These are phyloP conservation scores for Colletotrichum sansevieriae DNA, from an alignment of 2,329 filamentous ascomycete species.

Conservation along the genomic window DNA sequence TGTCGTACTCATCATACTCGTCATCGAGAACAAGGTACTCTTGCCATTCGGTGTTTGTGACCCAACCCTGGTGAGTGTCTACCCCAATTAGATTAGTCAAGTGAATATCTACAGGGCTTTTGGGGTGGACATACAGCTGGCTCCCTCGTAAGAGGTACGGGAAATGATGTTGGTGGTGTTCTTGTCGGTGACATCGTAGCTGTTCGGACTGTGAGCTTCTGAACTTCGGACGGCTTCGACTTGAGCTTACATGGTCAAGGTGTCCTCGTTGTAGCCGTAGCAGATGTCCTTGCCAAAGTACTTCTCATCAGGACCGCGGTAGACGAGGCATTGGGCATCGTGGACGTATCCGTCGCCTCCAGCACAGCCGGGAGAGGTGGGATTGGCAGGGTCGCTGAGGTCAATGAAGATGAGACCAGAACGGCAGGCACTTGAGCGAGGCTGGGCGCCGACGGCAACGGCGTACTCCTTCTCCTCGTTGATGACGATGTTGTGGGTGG, in stretches of 20 bases:
- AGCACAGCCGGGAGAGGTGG: slow-evolving; percentile 60
- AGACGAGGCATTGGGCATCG: slow-evolving; percentile 64
- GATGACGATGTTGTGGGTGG: slow-evolving; percentile 62
- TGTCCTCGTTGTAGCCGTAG: slow-evolving; percentile 66
- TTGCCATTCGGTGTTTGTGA: slow-evolving; percentile 58
- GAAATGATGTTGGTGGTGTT: slow-evolving; percentile 61
- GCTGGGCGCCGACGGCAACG: slow-evolving; percentile 56
- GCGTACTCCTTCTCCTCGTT: slow-evolving; percentile 60
- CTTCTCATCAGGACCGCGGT: slow-evolving; percentile 60
- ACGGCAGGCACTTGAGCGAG: slow-evolving; percentile 55
- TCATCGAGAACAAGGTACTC: slow-evolving; percentile 54
- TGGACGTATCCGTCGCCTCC: slow-evolving; percentile 64
- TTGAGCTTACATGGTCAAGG: slow-evolving; percentile 56
- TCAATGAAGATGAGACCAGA: slow-evolving; percentile 68
- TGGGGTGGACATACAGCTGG: slow-evolving; percentile 42
- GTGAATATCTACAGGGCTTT: neutral
- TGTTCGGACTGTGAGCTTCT: slow-evolving; percentile 39
- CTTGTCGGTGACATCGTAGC: slow-evolving; percentile 65
- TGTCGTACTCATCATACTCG: slow-evolving; percentile 62
- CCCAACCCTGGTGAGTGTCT: slow-evolving; percentile 69
- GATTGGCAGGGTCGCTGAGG: slow-evolving; percentile 63
- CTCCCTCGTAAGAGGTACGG: slow-evolving; percentile 65
- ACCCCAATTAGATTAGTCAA: slow-evolving; percentile 33
- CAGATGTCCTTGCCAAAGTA: slow-evolving; percentile 63
- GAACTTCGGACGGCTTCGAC: neutral